Percentiles rank a stretch among this genome's conserved stretches.
phyloP scores from a whole-genome alignment of 2,329 filamentous ascomycete species.

The Fusarium solani-melongenae region DNA sequence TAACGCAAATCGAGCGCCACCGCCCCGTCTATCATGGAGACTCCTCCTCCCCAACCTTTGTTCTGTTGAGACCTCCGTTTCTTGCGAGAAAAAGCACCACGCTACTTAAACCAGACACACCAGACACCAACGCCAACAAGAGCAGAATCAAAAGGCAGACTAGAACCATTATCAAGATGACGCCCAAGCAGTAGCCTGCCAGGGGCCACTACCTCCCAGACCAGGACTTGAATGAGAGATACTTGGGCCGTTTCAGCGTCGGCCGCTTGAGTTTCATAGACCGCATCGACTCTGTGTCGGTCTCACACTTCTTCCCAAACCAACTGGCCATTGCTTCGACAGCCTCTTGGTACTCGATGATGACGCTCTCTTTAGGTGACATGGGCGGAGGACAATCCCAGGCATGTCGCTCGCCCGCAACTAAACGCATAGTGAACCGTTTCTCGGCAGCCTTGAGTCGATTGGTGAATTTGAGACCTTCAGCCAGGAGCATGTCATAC shows the following conservation, averaged over 20 bases:
- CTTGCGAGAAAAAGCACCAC: slow-evolving; percentile 25
- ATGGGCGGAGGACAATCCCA: slow-evolving; percentile 62
- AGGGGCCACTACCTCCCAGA: slow-evolving; percentile 43
- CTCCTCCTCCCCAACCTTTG: not conserved
- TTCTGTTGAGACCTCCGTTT: not conserved
- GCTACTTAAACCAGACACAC: slow-evolving; percentile 5
- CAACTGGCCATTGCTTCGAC: slow-evolving; percentile 55
- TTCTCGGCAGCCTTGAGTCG: slow-evolving; percentile 57
- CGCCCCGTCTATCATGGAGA: not conserved
- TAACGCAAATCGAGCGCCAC: not conserved
- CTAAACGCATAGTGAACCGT: slow-evolving; percentile 54
- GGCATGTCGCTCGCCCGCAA: slow-evolving; percentile 58
- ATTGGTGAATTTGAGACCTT: slow-evolving; percentile 70
- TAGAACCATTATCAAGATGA: not conserved
- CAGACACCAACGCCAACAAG: not conserved
- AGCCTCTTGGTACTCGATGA: slow-evolving; percentile 59
- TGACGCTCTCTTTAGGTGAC: slow-evolving; percentile 56
- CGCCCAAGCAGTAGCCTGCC: not conserved
- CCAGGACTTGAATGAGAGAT: slow-evolving; percentile 47
- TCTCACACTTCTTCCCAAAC: slow-evolving; percentile 53
- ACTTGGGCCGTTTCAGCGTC: slow-evolving; percentile 46
- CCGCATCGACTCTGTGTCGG: slow-evolving; percentile 49
- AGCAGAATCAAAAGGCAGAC: not conserved
- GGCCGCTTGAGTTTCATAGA: slow-evolving; percentile 50
- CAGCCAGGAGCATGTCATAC: slow-evolving; percentile 71